Base-by-base conservation (phyloP, 495 filamentous ascomycete genomes). In the Corynascus novoguineensis region DNA sequence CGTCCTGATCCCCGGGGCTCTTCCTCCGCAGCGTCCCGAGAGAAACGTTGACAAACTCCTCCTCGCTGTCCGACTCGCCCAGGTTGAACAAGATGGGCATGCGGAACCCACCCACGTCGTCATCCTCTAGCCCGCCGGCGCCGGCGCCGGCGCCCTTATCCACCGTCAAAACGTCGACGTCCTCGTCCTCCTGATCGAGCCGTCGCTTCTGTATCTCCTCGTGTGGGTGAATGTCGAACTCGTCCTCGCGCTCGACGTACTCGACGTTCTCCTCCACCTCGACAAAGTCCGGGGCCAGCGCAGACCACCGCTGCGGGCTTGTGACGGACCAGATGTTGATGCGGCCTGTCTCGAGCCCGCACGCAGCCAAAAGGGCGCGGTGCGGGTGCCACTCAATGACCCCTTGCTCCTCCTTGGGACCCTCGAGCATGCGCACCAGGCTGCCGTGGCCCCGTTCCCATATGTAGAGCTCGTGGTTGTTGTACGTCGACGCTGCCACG, bases 191-290 rank as follows among this genome's bases (percentile, higher is more conserved):
- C 44, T 85, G 75, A 66, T 97, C 90, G 4, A 97, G 75, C 25
- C 90, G 80, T 15, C 91, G 85, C 68, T 96, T 95, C 63, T 95
- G 88, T 17, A 97, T 87, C 69, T 97, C 93, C 66, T 96, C 92
- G 24, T 91, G 86, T 0, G 92, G 92, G 63, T 97, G 92, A 55
- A 97, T 92, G 66, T 99, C 93, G 61, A 97, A 99, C 64, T 99
- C 93, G 65, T 97, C 95, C 73, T 97, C 93, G 27, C 82, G 81
- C 68, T 99, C 93, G 35, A 92, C 80, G 65, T 97, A 97, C 71
- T 96, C 91, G 11, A 96, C 89, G 57, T 97, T 97, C 71, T 97
- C 95, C 73, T 99, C 93, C 10, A 99, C 89, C 70, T 99, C 93
- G 32, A 81, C 89, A 68, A 99, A 99, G 70, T 99, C 93, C 0